Conservation (phyloP, 1,284 basidiomycete species). For the Nidula niveotomentosa region DNA sequence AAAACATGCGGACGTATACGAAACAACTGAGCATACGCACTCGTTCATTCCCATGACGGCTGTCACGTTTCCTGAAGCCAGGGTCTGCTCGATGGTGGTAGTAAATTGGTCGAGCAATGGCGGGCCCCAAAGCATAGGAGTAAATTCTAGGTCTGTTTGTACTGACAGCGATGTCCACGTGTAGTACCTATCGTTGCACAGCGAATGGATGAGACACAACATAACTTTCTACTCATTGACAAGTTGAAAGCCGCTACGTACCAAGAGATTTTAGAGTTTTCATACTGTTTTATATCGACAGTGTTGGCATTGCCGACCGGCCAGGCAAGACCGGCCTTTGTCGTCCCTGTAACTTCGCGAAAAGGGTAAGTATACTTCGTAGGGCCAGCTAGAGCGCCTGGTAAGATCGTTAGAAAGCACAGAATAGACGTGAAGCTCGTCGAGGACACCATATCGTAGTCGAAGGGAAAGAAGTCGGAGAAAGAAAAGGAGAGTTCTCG, state of each 20-base stretch:
- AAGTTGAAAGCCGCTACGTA: slow-evolving; percentile 22
- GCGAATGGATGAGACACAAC: neutral
- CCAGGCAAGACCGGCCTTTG: slow-evolving; percentile 61
- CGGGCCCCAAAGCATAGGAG: slow-evolving; percentile 65
- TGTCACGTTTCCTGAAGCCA: slow-evolving; percentile 42
- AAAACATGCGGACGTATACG: neutral
- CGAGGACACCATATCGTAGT: neutral
- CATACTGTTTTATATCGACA: slow-evolving; percentile 38
- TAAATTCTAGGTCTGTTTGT: slow-evolving; percentile 35
- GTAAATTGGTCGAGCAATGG: slow-evolving; percentile 34
- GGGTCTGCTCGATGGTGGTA: slow-evolving; percentile 32
- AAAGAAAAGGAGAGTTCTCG: neutral
- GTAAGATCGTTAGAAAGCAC: neutral
- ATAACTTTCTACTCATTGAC: no score
- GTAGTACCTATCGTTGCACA: slow-evolving; percentile 35
- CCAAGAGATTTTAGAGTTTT: slow-evolving; percentile 39
- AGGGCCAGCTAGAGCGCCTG: neutral
- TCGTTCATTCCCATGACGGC: slow-evolving; percentile 69
- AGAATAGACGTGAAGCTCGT: neutral
- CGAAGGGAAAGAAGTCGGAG: neutral
- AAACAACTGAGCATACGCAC: slow-evolving; percentile 33
- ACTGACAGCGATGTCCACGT: slow-evolving; percentile 41
- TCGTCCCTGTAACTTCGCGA: slow-evolving; percentile 15
- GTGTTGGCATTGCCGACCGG: slow-evolving; percentile 42
- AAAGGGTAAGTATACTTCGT: neutral